These are phyloP conservation scores for Amylocarpus encephaloides DNA, from an alignment of 2,329 filamentous ascomycete species.

Conservation along the genomic window DNA sequence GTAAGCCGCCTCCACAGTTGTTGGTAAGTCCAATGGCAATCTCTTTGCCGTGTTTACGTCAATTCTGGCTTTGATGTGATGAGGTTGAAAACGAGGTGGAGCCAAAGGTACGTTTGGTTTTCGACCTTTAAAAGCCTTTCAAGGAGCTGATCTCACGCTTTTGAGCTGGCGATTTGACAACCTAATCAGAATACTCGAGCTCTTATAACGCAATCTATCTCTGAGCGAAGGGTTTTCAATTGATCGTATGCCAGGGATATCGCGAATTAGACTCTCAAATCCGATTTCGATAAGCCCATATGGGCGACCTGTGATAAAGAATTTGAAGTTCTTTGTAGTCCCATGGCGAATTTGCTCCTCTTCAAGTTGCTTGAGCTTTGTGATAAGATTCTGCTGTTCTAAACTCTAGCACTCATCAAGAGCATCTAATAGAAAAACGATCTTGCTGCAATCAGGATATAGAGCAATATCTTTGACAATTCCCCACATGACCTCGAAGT, in stretches of 20 bases:
- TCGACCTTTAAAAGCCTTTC: constrained; percentile 2
- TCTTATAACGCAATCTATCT: constrained; percentile 34
- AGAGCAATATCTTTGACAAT: no score
- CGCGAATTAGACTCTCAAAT: constrained; percentile 19
- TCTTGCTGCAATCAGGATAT: no score
- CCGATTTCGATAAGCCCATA: constrained; percentile 28
- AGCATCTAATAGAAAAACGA: constrained; percentile 36
- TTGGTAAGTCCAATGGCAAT: no score
- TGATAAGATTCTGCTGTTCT: constrained; percentile 24
- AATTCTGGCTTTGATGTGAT: no score
- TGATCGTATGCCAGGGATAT: constrained; percentile 31
- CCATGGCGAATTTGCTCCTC: not conserved
- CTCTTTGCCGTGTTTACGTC: no score
- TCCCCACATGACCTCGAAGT: no score
- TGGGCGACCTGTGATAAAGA: constrained; percentile 34
- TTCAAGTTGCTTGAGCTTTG: constrained; percentile 4
- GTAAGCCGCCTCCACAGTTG: no score
- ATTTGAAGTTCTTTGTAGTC: constrained; percentile 27
- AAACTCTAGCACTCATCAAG: constrained; percentile 36
- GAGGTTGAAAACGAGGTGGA: constrained; percentile 9
- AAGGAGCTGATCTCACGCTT: no score
- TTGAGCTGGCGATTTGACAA: no score
- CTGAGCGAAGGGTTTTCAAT: constrained; percentile 31
- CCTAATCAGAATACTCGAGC: constrained; percentile 4
- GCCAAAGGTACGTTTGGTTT: constrained; percentile 17